Conservation (phyloP, 2,329 filamentous ascomycete species). For the Aspergillus fischeri region DNA sequence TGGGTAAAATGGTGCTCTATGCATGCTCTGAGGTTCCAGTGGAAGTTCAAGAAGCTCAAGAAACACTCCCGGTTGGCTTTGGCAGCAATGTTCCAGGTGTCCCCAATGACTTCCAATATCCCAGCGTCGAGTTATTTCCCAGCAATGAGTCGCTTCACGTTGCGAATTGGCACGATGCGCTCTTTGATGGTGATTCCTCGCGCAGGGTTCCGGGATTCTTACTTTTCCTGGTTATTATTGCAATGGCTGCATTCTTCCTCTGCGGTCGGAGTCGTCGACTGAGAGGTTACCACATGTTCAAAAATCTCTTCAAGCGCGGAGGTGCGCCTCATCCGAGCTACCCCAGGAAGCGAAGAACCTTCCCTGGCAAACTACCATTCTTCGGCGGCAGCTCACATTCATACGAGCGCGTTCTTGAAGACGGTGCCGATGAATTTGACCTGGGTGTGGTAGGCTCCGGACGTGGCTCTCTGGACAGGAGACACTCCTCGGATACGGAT, state of each 20-base stretch:
- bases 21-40: conserved; percentile 83
- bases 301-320: conserved; percentile 26
- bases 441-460: conserved; percentile 60
- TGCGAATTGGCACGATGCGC: conserved; percentile 57
- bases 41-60: conserved; percentile 49
- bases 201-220: conserved; percentile 70
- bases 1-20: conserved; percentile 95
- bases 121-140: conserved; percentile 42
- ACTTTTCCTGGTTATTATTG: conserved; percentile 69
- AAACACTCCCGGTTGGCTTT: conserved; percentile 78
- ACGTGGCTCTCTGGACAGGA: conserved; percentile 54
- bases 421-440: conserved; percentile 73
- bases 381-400: conserved; percentile 38
- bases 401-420: conserved; percentile 84
- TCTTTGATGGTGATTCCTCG: conserved; percentile 64
- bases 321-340: conserved; percentile 29
- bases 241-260: conserved; percentile 67
- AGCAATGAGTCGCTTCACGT: conserved; percentile 27
- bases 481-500: conserved; percentile 56
- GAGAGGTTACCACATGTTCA: conserved; percentile 56
- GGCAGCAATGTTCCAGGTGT: conserved; percentile 72
- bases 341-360: conserved; percentile 55
- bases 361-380: conserved; percentile 51
- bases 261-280: conserved; percentile 73
- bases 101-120: conserved; percentile 77